Conservation (phyloP, 345 rosid genomes). For the Dovyalis caffra region DNA sequence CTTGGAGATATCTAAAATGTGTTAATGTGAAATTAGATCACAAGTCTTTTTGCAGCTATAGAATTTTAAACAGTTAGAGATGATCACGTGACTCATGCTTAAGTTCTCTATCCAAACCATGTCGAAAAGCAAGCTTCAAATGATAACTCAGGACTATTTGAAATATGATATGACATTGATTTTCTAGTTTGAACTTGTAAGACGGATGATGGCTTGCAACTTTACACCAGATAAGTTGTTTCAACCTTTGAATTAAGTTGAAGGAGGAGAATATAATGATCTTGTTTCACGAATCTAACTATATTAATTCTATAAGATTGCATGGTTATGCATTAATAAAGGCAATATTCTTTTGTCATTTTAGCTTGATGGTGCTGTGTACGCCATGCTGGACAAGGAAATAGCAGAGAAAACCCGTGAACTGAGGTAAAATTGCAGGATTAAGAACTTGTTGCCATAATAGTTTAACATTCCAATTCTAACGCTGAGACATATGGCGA, state of each 20-base stretch:
- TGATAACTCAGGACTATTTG: no score
- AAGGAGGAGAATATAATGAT: slow-evolving; percentile 5
- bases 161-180: not conserved
- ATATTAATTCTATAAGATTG: not conserved
- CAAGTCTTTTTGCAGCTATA: no score
- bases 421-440: slow-evolving; percentile 35
- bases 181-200: not conserved
- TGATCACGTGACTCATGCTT: no score
- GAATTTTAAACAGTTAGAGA: no score
- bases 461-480: not conserved
- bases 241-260: not conserved
- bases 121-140: no score
- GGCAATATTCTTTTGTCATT: not conserved
- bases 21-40: no score
- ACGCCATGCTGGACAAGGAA: slow-evolving; percentile 31
- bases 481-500: not conserved
- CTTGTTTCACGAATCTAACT: not conserved
- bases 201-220: not conserved
- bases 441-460: not conserved
- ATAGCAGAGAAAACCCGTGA: slow-evolving; percentile 33
- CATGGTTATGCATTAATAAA: not conserved
- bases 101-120: no score
- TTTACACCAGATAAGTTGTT: not conserved
- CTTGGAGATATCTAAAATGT: no score
- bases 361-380: slow-evolving; percentile 27